Evolutionary conservation across 2,329 filamentous ascomycete genomes (phyloP).

Genomic region (Colletotrichum liriopes): DNA sequence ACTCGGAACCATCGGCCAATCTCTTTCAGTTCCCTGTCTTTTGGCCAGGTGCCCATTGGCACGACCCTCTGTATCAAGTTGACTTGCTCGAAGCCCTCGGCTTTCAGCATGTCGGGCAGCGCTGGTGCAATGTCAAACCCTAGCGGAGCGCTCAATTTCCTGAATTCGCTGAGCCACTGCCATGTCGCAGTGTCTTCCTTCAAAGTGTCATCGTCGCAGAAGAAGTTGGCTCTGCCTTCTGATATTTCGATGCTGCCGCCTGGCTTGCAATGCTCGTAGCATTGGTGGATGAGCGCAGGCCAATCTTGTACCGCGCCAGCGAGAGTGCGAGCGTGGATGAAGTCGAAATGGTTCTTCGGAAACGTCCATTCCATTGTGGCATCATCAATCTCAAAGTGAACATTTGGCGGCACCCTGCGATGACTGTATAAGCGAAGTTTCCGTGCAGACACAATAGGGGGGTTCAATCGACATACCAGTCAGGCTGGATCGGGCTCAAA

Average conservation of each 20-base stretch:
- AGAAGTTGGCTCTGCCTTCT: conserved; percentile 48
- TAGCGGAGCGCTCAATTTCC: conserved; percentile 43
- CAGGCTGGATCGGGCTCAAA: conserved; percentile 47
- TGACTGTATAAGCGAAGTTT: not conserved
- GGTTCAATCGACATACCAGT: conserved; percentile 39
- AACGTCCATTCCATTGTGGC: conserved; percentile 47
- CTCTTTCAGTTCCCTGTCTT: conserved; percentile 57
- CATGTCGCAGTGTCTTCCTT: conserved; percentile 41
- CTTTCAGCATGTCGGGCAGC: conserved; percentile 42
- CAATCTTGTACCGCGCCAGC: conserved; percentile 51
- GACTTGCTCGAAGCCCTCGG: conserved; percentile 50
- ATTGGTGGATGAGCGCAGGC: conserved; percentile 45
- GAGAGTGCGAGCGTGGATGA: conserved; percentile 52
- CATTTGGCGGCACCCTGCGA: conserved; percentile 46
- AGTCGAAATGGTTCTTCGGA: conserved; percentile 51
- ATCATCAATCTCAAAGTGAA: conserved; percentile 49
- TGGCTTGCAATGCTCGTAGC: conserved; percentile 54
- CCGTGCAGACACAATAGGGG: too few species aligned
- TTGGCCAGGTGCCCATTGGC: conserved; percentile 59
- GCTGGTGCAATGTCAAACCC: conserved; percentile 46
- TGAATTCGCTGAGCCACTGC: conserved; percentile 46
- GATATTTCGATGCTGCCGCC: conserved; percentile 64
- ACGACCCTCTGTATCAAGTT: conserved; percentile 50
- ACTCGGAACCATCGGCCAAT: conserved; percentile 50
- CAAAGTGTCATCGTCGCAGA: conserved; percentile 49